Conservation (phyloP, 2,329 filamentous ascomycete genomes). For the Didymella pomorum region DNA sequence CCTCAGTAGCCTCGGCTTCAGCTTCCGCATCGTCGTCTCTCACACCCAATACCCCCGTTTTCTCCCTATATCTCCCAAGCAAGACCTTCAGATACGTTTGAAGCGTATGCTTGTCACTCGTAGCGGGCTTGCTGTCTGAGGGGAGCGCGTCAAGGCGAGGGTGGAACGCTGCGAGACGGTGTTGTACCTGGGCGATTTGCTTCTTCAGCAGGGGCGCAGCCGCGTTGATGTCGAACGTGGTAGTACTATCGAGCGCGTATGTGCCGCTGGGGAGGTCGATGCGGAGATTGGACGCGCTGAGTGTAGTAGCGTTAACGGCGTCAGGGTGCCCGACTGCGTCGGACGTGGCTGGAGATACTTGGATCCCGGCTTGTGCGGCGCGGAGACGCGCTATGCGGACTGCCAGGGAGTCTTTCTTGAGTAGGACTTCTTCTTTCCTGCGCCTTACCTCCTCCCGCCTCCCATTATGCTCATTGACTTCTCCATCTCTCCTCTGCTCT, state of each 20-base stretch:
- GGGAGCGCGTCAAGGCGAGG: conserved; percentile 40
- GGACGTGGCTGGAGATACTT: background rate
- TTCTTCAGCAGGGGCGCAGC: background rate
- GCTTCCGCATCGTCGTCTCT: background rate
- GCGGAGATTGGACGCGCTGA: conserved; percentile 10
- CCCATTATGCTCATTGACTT: background rate
- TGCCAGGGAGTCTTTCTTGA: conserved; percentile 1
- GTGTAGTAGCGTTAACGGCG: background rate
- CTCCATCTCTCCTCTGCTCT: background rate
- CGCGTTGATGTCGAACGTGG: conserved; percentile 30
- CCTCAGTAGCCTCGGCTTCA: too few relatives aligned
- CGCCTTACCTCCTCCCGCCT: conserved; percentile 1
- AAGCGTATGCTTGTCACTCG: conserved; percentile 21
- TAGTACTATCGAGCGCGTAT: conserved; percentile 29
- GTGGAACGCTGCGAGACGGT: conserved; percentile 32
- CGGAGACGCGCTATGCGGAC: conserved; percentile 1
- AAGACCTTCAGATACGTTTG: conserved; percentile 43
- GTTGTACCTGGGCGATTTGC: conserved; percentile 16
- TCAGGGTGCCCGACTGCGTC: background rate
- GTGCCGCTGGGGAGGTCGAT: conserved; percentile 20
- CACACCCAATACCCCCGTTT: conserved; percentile 9
- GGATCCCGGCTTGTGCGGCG: background rate
- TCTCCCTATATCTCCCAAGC: conserved; percentile 30
- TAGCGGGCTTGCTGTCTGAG: conserved; percentile 7
- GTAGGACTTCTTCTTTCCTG: conserved; percentile 9